Base-by-base conservation (phyloP, 306 rosid genomes). In the Lathyrus tuberosus region DNA sequence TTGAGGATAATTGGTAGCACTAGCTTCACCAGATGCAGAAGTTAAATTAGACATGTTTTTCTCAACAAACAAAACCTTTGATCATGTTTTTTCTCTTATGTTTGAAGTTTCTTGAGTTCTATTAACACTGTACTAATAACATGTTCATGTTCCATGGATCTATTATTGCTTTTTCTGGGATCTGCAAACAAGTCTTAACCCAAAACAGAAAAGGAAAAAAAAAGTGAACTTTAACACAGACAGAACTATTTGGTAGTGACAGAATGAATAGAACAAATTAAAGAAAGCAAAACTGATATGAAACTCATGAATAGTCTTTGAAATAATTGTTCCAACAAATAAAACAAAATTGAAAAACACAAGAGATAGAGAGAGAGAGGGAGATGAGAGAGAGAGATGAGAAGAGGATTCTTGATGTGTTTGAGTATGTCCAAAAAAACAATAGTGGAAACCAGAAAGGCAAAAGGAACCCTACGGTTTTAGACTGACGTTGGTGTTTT, bases 21-120 rank as follows among this genome's bases (percentile, higher is more conserved):
- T 93, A 5, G 91, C 90, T 70, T 92, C 97, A 72, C 93, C 91
- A 4, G 98, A 90, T 53, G 97, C 96, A 71, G 90, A 88, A 65
- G 96, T 93, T 80, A 93, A 80, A 82, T 90, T 93, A 10, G 94
- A 90, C 91, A 93, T 85, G 76, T 84, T 93, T 35, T 93, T 96
- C n/a, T 93, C 98, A 76, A 85, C 14, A 30, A 22, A 9, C 10
- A 51, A 51, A 51, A 51, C 28, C 57, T 51, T 49, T 3, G 57
- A 51, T 51, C 30, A 79, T 48, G 72, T 86, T 76, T 26, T 74
- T 18, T 18, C 4, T 62, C 5, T 17, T 62, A 33, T 5, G 65
- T 59, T 65, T 24, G 57, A 17, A 74, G 58, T 65, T 61, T 49
- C 65, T 46, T 44, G 56, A 72, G 68, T 63, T 65, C 74, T 76